Evolutionary conservation across 108 stramenopile genomes (phyloP).

Genomic region (Halocafeteria seosinensis): DNA sequence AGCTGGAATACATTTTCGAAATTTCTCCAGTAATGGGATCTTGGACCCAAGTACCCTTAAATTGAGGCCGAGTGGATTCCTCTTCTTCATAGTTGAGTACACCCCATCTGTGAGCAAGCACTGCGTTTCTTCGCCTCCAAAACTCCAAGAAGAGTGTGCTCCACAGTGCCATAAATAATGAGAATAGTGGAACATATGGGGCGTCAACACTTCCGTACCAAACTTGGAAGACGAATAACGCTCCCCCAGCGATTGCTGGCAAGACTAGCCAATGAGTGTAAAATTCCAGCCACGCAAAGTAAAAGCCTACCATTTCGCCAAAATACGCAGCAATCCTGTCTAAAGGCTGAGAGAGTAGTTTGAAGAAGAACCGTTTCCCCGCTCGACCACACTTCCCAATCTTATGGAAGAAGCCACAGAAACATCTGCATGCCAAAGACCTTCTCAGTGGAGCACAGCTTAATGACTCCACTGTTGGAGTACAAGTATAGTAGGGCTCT

Average conservation of each 20-base stretch:
- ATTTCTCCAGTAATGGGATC: conserved; percentile 56
- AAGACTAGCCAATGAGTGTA: conserved; percentile 57
- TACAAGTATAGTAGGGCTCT: neutral
- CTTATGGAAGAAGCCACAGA: neutral
- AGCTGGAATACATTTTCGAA: conserved; percentile 55
- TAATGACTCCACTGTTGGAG: neutral
- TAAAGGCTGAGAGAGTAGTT: conserved; percentile 43
- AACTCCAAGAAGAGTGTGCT: conserved; percentile 66
- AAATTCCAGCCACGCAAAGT: conserved; percentile 92
- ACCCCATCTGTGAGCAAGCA: conserved; percentile 66
- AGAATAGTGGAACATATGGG: conserved; percentile 11
- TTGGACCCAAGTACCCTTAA: conserved; percentile 51
- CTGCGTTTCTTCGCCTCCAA: conserved; percentile 63
- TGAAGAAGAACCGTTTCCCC: neutral
- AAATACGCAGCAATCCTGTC: conserved; percentile 83
- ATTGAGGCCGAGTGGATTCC: conserved; percentile 71
- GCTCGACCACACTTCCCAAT: neutral
- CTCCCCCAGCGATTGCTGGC: conserved; percentile 47
- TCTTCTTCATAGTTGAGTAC: conserved; percentile 70
- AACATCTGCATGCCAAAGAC: neutral
- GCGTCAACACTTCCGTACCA: conserved; percentile 1
- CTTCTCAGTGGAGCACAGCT: neutral
- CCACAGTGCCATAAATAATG: conserved; percentile 69
- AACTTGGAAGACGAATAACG: conserved; percentile 49
- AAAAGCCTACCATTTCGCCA: conserved; percentile 86